These are phyloP conservation scores for Wickerhamiella cacticola DNA, from an alignment of 805 yeast genomes.

Conservation along the genomic window DNA sequence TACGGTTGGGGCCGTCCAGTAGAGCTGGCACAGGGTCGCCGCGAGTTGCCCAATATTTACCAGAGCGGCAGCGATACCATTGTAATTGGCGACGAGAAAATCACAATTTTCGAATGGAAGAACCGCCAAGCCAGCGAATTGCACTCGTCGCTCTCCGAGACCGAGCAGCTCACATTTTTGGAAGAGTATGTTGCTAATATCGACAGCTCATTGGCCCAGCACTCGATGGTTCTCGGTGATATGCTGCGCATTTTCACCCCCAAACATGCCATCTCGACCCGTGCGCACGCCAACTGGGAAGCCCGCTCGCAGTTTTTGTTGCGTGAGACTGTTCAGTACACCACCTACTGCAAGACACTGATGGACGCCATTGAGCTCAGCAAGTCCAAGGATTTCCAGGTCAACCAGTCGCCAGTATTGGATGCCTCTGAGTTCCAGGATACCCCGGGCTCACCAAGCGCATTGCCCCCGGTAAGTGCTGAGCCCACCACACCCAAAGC, in stretches of 20 bases:
- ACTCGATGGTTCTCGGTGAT: constrained; percentile 32
- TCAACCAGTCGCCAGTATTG: neutral
- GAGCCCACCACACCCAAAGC: neutral
- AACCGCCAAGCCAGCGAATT: constrained; percentile 27
- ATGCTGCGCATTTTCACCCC: constrained; percentile 30
- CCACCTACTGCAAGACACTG: constrained; percentile 20
- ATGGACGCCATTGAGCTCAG: constrained; percentile 14
- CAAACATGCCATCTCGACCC: constrained; percentile 20
- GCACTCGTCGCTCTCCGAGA: constrained; percentile 24
- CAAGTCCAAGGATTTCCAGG: constrained; percentile 21
- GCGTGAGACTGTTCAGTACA: constrained; percentile 25
- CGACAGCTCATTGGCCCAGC: constrained; percentile 33
- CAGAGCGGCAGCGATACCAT: constrained; percentile 15
- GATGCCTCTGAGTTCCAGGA: neutral
- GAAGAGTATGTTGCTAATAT: constrained; percentile 33
- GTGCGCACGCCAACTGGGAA: constrained; percentile 29
- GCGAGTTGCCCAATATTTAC: constrained; percentile 2
- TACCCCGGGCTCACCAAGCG: neutral
- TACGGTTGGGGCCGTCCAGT: constrained; percentile 54
- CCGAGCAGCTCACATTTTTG: constrained; percentile 34
- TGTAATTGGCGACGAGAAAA: constrained; percentile 21
- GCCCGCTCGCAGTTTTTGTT: constrained; percentile 25
- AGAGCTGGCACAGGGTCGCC: constrained; percentile 12
- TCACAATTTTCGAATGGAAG: constrained; percentile 27
- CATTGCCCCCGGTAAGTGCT: neutral